phyloP scores from a whole-genome alignment of 2,329 filamentous ascomycete genomes.

The Chrysosporium queenslandicum region DNA sequence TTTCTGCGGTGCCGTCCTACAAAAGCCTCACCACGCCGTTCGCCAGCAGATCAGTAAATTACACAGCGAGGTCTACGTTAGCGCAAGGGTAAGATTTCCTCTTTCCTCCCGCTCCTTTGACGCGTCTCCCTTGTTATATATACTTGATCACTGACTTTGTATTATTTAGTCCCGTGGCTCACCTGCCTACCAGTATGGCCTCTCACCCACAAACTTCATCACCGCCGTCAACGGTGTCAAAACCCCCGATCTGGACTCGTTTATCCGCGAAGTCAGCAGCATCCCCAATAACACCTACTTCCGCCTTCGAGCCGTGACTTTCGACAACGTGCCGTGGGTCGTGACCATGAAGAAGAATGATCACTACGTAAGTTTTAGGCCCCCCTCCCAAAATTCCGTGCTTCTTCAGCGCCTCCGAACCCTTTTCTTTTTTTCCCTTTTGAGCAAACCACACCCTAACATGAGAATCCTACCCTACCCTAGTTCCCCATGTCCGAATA shows the following conservation, averaged over 20 bases:
- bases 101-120: background rate
- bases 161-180: slow-evolving; percentile 56
- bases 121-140: background rate
- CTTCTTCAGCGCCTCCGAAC: background rate
- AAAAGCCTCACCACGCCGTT: slow-evolving; percentile 90
- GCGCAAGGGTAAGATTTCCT: slow-evolving; percentile 49
- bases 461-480: too few species aligned
- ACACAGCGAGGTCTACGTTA: slow-evolving; percentile 93
- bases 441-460: too few species aligned
- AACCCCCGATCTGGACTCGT: slow-evolving; percentile 71
- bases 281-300: slow-evolving; percentile 98
- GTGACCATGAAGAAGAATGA: slow-evolving; percentile 99
- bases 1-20: slow-evolving; percentile 90
- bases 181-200: slow-evolving; percentile 77
- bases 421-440: slow-evolving; percentile 2
- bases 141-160: slow-evolving; percentile 2
- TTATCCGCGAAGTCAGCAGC: slow-evolving; percentile 69
- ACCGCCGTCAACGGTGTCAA: slow-evolving; percentile 85
- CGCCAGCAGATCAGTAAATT: slow-evolving; percentile 95
- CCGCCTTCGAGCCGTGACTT: slow-evolving; percentile 91
- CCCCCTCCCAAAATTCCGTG: background rate
- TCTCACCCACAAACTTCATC: slow-evolving; percentile 95
- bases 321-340: slow-evolving; percentile 98
- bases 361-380: slow-evolving; percentile 55
- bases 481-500: slow-evolving; percentile 59